Conservation (phyloP, 148 eudicot genomes). For the Rhododendron ferrugineum region DNA sequence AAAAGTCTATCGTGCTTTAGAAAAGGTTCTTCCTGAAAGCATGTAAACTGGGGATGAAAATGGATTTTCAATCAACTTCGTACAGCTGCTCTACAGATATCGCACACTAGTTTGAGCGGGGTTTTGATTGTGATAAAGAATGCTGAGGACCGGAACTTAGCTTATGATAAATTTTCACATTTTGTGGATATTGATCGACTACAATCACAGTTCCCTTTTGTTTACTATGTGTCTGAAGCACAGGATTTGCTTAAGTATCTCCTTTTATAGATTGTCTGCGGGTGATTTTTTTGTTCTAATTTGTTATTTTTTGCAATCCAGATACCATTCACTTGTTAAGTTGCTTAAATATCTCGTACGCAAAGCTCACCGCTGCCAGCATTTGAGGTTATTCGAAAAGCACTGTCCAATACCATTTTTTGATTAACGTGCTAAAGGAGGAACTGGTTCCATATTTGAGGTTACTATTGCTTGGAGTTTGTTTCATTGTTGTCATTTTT, state of each 20-base stretch:
- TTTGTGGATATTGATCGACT: no score
- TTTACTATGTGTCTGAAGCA: background rate
- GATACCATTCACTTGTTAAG: constrained; percentile 62
- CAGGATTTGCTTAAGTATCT: background rate
- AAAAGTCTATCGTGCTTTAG: background rate
- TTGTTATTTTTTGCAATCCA: constrained; percentile 16
- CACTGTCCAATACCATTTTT: constrained; percentile 49
- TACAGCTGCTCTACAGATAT: background rate
- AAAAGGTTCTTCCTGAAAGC: background rate
- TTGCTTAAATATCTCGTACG: constrained; percentile 40
- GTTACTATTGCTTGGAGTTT: constrained; percentile 20
- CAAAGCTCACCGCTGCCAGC: constrained; percentile 45
- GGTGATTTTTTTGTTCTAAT: background rate
- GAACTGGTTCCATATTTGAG: constrained; percentile 19
- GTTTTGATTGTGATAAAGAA: background rate
- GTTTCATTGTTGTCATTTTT: background rate
- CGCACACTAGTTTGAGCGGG: background rate
- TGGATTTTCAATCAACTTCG: background rate
- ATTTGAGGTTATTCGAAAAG: constrained; percentile 51
- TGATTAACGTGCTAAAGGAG: constrained; percentile 16
- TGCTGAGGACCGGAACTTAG: background rate
- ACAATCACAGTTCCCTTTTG: background rate
- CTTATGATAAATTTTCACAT: no score
- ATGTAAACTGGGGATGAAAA: background rate
- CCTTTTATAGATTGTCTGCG: background rate